phyloP scores from a whole-genome alignment of 306 rosid species.

The Gillenia trifoliata region DNA sequence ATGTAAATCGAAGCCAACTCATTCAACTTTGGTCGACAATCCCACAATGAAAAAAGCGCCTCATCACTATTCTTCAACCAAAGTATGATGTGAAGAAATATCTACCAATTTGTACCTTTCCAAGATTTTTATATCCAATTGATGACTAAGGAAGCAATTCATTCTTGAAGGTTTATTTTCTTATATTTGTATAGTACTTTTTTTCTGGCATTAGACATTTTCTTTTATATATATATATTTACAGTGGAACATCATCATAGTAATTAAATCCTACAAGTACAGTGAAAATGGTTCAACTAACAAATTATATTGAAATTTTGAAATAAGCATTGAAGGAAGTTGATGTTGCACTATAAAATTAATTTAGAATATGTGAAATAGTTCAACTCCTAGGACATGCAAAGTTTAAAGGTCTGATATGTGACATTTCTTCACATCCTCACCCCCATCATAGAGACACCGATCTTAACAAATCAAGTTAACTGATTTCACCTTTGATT shows the following conservation, averaged over 20 bases:
- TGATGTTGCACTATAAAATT: rapidly evolving
- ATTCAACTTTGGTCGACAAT: neutral
- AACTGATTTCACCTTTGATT: no score
- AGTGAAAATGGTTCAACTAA: neutral
- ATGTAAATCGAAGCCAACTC: neutral
- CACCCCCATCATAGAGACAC: neutral
- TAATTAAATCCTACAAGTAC: neutral
- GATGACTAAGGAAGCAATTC: neutral
- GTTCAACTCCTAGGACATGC: no score
- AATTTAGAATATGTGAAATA: no score
- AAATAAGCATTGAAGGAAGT: neutral
- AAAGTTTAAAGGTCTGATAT: no score
- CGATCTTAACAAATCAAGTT: neutral
- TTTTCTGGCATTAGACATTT: neutral
- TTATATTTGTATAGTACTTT: neutral
- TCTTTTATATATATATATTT: neutral
- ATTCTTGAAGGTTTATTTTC: neutral
- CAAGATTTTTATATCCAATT: neutral
- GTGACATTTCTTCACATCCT: no score
- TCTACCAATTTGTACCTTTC: neutral
- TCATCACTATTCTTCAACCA: neutral
- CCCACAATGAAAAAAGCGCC: neutral
- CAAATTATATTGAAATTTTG: neutral
- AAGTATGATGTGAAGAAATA: neutral
- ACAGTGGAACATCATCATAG: neutral